Base-by-base conservation (phyloP, 768 basidiomycete genomes). In the Trametopsis cervina region DNA sequence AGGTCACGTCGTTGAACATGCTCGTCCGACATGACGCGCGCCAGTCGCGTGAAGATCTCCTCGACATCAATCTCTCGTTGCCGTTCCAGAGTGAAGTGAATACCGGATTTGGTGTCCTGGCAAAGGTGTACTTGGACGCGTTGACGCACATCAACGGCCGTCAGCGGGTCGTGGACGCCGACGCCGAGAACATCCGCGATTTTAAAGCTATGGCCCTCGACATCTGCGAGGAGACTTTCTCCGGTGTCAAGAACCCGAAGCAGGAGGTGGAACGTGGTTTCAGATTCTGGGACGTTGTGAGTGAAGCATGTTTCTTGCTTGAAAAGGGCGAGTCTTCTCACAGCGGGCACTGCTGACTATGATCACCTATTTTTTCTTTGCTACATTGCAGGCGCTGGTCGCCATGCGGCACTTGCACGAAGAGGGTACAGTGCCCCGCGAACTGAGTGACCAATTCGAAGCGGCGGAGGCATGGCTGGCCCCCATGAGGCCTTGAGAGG, bases 21-120 rank as follows among this genome's bases (percentile, higher is more conserved):
- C 73, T 99, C 26, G 73, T 99, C 21, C 85, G 90, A 22, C 81
- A 79, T 24, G 94, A 97, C 60, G 93, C 91, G 26, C 81, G 84
- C 25, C 77, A 89, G 42, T 77, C 80, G 38, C 79, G 95, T 57
- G 94, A 97, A 53, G 96, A 98, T 62, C 71, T 91, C 55, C 71
- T 96, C 57, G 96, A 98, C 63, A 85, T 98, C 52, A 81, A 90
- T 53, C 76, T 96, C 26, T 91, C 89, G 39, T 73, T 97, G 26
- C 92, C 94, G 7, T 96, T 98, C 79, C 94, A 96, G 63, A 76
- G 79, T 47, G 96, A 98, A 62, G 91, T 92, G 58, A 96, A 96
- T 73, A 98, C 96, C 0, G 96, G 94, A 17, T 97, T 97, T 66
- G 96, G 96, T 3, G 89, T 99, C 54, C 77, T 99, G 18, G 92